Percentiles rank a stretch among this genome's conserved stretches.
These are phyloP conservation scores for Tylopilus vinaceipallidus DNA, from an alignment of 768 basidiomycete genomes.

Conservation along the genomic window DNA sequence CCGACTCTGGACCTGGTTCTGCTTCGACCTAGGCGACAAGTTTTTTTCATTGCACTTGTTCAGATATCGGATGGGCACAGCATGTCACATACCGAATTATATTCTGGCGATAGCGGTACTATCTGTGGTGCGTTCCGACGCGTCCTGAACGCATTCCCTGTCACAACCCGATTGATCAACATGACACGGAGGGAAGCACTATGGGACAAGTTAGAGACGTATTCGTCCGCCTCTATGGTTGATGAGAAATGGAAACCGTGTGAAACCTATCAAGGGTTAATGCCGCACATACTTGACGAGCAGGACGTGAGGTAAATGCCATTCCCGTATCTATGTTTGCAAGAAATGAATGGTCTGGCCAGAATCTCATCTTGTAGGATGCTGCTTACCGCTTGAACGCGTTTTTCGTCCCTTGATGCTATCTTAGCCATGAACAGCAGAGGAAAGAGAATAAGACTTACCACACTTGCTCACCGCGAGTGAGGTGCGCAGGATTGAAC, in stretches of 20 bases:
- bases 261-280: neutral
- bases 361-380: neutral
- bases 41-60: neutral
- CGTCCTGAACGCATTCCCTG: slow-evolving; percentile 10
- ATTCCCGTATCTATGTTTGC: slow-evolving; percentile 7
- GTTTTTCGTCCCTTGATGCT: slow-evolving; percentile 10
- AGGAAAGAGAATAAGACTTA: neutral
- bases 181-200: slow-evolving; percentile 9
- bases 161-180: slow-evolving; percentile 10
- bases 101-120: slow-evolving; percentile 1
- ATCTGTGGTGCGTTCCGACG: slow-evolving; percentile 12
- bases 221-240: slow-evolving; percentile 12
- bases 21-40: slow-evolving; percentile 9
- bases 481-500: slow-evolving; percentile 11
- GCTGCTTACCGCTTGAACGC: slow-evolving; percentile 15
- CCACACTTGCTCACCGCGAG: slow-evolving; percentile 13
- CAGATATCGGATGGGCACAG: no score
- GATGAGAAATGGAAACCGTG: slow-evolving; percentile 2
- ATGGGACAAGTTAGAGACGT: slow-evolving; percentile 14
- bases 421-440: neutral
- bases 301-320: slow-evolving; percentile 15
- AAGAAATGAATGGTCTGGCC: neutral
- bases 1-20: slow-evolving; percentile 12
- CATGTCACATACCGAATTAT: slow-evolving; percentile 8
- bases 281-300: slow-evolving; percentile 12